A percentile compares a stretch with the other conserved stretches of the same genome.
Conservation (phyloP, 1,284 basidiomycete species). For the Tilletiopsis washingtonensis region DNA sequence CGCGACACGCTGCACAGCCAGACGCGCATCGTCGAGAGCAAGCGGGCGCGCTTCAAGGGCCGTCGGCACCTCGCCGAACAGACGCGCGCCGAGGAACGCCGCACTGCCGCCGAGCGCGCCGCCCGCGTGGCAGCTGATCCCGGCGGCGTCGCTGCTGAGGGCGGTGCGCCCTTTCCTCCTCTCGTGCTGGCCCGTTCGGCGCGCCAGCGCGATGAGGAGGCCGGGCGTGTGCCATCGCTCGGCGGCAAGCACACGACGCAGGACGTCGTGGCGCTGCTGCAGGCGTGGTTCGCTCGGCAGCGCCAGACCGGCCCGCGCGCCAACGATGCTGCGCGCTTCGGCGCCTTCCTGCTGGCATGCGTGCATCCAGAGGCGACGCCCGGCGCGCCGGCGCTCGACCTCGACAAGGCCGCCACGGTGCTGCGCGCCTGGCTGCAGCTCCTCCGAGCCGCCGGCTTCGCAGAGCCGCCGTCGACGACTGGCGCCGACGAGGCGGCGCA, state of each 20-base stretch:
- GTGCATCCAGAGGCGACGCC: neutral
- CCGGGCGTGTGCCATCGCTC: neutral
- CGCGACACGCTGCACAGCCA: constrained; percentile 12
- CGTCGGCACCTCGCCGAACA: constrained; percentile 1
- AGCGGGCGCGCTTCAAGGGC: constrained; percentile 1
- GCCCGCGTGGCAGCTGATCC: neutral
- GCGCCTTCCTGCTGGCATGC: neutral
- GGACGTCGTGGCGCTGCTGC: neutral
- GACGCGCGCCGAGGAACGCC: constrained; percentile 1
- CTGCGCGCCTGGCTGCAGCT: neutral
- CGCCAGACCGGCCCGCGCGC: neutral
- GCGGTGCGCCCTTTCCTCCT: neutral
- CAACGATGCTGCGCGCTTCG: neutral
- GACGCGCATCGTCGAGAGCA: neutral
- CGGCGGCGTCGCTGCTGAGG: neutral
- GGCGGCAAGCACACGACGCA: neutral
- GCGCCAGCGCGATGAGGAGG: neutral
- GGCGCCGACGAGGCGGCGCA: neutral
- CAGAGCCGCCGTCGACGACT: neutral
- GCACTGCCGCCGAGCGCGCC: neutral
- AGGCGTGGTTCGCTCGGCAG: neutral
- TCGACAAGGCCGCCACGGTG: neutral
- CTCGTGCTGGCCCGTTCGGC: neutral
- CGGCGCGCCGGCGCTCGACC: neutral
- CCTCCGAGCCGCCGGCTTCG: neutral